A percentile compares a stretch with the other conserved stretches of the same genome.
These are phyloP conservation scores for Tetradesmus obliquus DNA, from an alignment of 139 green algal species.

Conservation along the genomic window DNA sequence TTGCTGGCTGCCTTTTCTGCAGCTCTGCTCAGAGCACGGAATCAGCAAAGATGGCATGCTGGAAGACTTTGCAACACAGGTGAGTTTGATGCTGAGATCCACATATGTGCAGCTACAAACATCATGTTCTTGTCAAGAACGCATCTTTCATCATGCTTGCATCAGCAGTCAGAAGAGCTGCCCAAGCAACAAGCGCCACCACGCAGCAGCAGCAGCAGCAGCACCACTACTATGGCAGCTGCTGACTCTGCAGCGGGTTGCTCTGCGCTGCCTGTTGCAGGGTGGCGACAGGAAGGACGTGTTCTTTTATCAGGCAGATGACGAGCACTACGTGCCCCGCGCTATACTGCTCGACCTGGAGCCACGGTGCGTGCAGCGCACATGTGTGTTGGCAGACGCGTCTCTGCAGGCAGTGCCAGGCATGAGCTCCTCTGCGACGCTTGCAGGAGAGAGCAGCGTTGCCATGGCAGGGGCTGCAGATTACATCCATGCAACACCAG, in stretches of 20 bases:
- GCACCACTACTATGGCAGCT: not conserved
- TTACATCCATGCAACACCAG: too few relatives aligned
- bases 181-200: not conserved
- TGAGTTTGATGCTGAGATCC: constrained; percentile 4
- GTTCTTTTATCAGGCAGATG: constrained; percentile 99
- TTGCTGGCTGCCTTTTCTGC: not conserved
- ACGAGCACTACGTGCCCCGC: constrained; percentile 98
- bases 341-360: constrained; percentile 98
- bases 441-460: too few relatives aligned
- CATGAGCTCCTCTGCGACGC: too few relatives aligned
- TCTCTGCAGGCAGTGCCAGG: too few relatives aligned
- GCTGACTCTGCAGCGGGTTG: not conserved
- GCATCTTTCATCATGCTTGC: not conserved
- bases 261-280: not conserved
- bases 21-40: constrained; percentile 97
- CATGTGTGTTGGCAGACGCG: not conserved
- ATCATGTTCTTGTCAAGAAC: not conserved
- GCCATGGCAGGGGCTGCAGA: too few relatives aligned
- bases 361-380: constrained; percentile 70
- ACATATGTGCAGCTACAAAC: not conserved
- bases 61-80: constrained; percentile 88
- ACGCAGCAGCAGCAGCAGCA: not conserved
- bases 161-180: not conserved
- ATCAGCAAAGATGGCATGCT: constrained; percentile 97
- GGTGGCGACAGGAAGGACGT: constrained; percentile 96